A percentile compares a stretch with the other conserved stretches of the same genome.
Evolutionary conservation across 2,329 filamentous ascomycete genomes (phyloP).

Genomic region (Phialophora chinensis): DNA sequence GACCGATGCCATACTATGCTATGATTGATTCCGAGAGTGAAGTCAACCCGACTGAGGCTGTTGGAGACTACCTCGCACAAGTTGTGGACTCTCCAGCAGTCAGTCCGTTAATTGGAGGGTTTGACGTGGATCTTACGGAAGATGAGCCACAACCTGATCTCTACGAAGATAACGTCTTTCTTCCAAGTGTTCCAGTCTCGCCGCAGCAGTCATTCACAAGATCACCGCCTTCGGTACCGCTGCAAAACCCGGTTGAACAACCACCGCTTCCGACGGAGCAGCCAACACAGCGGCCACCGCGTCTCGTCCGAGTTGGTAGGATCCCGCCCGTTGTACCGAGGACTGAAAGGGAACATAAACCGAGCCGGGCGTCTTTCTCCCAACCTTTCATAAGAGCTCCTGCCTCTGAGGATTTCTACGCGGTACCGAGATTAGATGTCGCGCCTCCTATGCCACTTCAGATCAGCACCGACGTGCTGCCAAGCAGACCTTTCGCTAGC

Average conservation of each 20-base stretch:
- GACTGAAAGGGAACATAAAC: slow-evolving; percentile 65
- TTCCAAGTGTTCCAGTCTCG: slow-evolving; percentile 22
- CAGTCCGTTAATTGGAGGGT: slow-evolving; percentile 22
- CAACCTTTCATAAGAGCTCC: slow-evolving; percentile 70
- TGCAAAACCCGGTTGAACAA: slow-evolving; percentile 21
- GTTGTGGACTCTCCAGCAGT: slow-evolving; percentile 42
- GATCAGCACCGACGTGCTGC: slow-evolving; percentile 38
- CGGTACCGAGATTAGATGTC: slow-evolving; percentile 30
- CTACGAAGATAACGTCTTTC: slow-evolving; percentile 20
- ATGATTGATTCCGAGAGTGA: slow-evolving; percentile 57
- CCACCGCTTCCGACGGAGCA: slow-evolving; percentile 10
- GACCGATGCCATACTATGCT: slow-evolving; percentile 64
- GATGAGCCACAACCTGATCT: slow-evolving; percentile 8
- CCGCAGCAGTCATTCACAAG: slow-evolving; percentile 25
- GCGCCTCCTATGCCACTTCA: slow-evolving; percentile 28
- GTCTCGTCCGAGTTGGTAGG: slow-evolving; percentile 72
- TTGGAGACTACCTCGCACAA: slow-evolving; percentile 53
- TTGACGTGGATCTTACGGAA: slow-evolving; percentile 41
- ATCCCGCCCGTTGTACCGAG: slow-evolving; percentile 82
- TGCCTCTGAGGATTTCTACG: slow-evolving; percentile 44
- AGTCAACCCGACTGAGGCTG: slow-evolving; percentile 50
- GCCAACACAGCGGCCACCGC: slow-evolving; percentile 31
- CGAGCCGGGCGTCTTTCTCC: slow-evolving; percentile 81
- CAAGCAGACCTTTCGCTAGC: slow-evolving; percentile 40
- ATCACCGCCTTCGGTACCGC: slow-evolving; percentile 24